Evolutionary conservation across 2,329 filamentous ascomycete genomes (phyloP), one percentile per base, ranked within the genome.

Genomic region (Ophiostoma himal-ulmi): DNA sequence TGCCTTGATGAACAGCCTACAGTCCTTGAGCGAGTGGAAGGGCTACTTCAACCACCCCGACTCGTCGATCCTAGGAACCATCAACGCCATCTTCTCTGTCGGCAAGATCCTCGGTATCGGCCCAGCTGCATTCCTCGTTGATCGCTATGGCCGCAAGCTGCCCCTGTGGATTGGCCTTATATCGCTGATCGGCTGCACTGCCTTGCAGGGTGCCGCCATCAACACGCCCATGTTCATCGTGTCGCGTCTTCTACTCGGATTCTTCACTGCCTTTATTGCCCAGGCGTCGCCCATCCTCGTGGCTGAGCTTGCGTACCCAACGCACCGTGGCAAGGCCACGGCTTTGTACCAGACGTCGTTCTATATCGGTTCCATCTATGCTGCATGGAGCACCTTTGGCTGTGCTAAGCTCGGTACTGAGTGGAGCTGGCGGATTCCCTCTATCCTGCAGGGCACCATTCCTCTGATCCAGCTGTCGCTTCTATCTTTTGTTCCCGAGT

Each of bases 301-400:
- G 14, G 70, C 73, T 3, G 72, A 73, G 68, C 70, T 73, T 7
- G 70, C 72, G 3, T 73, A 69, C 52, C 71, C 71, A 5, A 72
- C 67, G 7, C 69, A 72, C 64, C 69, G 71, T 8, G 44, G 44
- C 17, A 48, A 48, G 17, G 44, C 44, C 44, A 48, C 44, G 44
- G 44, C 44, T 20, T 48, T 48, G 17, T 48, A 48, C 17, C 44
- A 48, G 44, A 48, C 44, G n/a, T 48, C 44, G 5, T 48, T 20
- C 44, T 48, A 48, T 20, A 48, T 48, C 44, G 44, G 44, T n/a
- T 5, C 44, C 44, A 48, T 48, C 44, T 48, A 69, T 14, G 79
- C 80, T 5, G 80, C 81, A 73, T 82, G 80, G 80, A 77, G 81
- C 65, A 80, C 82, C 71, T 81, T 80, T 39, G 81, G 80, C 26